Evolutionary conservation across 225 moss, liverwort and hornwort genomes (phyloP).

Genomic region (Marchantia polymorpha): DNA sequence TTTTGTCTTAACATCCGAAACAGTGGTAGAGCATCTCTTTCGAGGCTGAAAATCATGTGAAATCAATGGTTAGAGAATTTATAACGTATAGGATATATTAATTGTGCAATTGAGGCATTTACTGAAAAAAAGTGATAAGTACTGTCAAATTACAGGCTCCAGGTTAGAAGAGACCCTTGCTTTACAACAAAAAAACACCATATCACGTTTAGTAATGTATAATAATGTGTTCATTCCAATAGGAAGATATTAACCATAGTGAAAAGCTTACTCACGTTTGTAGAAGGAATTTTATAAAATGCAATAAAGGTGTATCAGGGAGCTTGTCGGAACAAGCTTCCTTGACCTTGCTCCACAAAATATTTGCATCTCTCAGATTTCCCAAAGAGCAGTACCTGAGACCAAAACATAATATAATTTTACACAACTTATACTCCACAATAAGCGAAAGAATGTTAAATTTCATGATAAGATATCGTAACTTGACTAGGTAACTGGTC

Average conservation of each 20-base stretch:
- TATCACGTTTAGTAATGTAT: too few relatives aligned
- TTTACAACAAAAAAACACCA: too few relatives aligned
- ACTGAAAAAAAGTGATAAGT: too few relatives aligned
- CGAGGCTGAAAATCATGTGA: conserved; percentile 55
- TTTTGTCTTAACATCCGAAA: conserved; percentile 90
- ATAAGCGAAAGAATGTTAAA: too few relatives aligned
- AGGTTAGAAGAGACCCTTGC: too few relatives aligned
- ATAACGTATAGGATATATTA: not conserved
- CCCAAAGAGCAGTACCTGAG: conserved; percentile 84
- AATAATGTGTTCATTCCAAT: too few relatives aligned
- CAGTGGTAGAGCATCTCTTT: conserved; percentile 88
- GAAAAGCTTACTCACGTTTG: conserved; percentile 57
- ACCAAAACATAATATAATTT: not conserved
- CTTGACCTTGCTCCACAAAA: conserved; percentile 57
- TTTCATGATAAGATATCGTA: not conserved
- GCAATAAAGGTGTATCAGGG: conserved; percentile 78
- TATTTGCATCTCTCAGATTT: conserved; percentile 80
- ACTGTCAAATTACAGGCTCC: not conserved
- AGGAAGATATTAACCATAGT: not conserved
- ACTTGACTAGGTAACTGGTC: not conserved
- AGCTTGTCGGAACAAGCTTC: conserved; percentile 51
- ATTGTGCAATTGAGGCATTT: too few relatives aligned
- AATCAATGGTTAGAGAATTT: not conserved
- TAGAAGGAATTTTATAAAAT: conserved; percentile 82
- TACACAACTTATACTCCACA: not conserved